phyloP scores from a whole-genome alignment of 1,284 basidiomycete species.

The Pascua guehoae region DNA sequence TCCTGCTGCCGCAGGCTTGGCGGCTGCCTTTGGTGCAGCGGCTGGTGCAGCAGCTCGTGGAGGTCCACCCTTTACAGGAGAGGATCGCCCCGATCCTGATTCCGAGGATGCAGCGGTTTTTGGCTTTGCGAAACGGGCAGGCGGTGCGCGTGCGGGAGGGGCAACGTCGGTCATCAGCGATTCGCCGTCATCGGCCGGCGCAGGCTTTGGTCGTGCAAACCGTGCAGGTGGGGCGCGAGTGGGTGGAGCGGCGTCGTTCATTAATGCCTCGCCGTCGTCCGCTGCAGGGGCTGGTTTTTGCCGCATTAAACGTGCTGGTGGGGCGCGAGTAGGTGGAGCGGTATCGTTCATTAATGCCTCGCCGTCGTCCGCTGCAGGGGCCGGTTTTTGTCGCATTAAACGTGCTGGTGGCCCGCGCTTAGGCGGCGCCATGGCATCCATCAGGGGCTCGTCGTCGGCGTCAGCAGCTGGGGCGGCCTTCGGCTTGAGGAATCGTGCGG shows the following conservation, averaged over 20 bases:
- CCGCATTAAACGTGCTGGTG: not conserved
- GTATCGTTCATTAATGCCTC: not conserved
- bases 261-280: not conserved
- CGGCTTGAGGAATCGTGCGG: conserved; percentile 26
- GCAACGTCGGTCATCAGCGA: no score
- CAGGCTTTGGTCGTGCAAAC: no score
- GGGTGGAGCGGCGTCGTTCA: not conserved
- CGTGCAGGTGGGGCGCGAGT: not conserved
- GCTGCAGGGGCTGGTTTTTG: not conserved
- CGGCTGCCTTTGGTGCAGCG: conserved; percentile 10
- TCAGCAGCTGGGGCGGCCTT: not conserved
- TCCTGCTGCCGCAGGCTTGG: conserved; percentile 39
- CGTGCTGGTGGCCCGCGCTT: not conserved
- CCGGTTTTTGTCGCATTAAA: no score
- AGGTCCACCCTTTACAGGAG: not conserved
- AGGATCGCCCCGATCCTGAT: not conserved
- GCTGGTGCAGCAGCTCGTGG: conserved; percentile 4
- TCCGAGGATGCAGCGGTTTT: not conserved
- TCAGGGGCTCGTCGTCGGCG: conserved; percentile 6
- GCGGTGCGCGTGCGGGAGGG: no score
- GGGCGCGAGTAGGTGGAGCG: not conserved
- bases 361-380: no score
- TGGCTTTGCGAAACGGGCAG: not conserved
- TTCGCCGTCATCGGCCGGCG: no score
- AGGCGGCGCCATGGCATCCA: conserved; percentile 19